These are phyloP conservation scores for Candida multigemmis DNA, from an alignment of 805 yeast species.

Conservation along the genomic window DNA sequence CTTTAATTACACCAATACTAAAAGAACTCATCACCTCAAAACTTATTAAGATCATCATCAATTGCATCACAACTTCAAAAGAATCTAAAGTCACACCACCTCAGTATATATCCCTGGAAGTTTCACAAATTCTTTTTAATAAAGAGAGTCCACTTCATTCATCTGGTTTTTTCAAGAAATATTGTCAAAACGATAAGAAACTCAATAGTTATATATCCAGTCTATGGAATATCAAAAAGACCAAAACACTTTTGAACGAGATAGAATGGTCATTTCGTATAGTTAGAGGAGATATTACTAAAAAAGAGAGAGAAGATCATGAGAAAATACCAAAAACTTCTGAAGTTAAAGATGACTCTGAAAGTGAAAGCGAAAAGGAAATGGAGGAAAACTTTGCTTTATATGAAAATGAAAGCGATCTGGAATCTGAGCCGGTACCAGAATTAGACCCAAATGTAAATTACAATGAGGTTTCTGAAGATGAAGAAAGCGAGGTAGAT, in stretches of 20 bases:
- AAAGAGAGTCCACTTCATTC: constrained; percentile 33
- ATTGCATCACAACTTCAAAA: constrained; percentile 18
- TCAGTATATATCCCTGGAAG: constrained; percentile 19
- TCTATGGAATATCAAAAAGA: constrained; percentile 34
- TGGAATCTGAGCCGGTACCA: constrained; percentile 19
- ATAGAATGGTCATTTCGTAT: constrained; percentile 37
- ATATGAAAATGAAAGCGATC: constrained; percentile 33
- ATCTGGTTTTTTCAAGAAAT: constrained; percentile 31
- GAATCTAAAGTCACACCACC: constrained; percentile 25
- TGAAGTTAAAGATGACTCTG: constrained; percentile 15
- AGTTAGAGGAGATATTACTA: constrained; percentile 36
- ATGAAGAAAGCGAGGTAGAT: constrained; percentile 44
- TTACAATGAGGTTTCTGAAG: constrained; percentile 59
- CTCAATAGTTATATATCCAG: constrained; percentile 40
- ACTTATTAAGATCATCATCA: constrained; percentile 17
- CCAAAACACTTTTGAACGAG: constrained; percentile 25
- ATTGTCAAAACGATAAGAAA: constrained; percentile 29
- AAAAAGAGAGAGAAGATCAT: constrained; percentile 18
- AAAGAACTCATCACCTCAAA: constrained; percentile 20
- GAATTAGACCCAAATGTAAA: constrained; percentile 28
- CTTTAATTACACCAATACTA: constrained; percentile 13
- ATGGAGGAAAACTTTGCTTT: constrained; percentile 21
- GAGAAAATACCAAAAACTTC: constrained; percentile 3
- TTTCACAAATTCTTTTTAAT: constrained; percentile 13
- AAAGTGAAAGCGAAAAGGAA: no score